Evolutionary conservation across 371 early-diverging fungal species (phyloP), one percentile per base, ranked within the genome.

Genomic region (Funneliformis caledonium): DNA sequence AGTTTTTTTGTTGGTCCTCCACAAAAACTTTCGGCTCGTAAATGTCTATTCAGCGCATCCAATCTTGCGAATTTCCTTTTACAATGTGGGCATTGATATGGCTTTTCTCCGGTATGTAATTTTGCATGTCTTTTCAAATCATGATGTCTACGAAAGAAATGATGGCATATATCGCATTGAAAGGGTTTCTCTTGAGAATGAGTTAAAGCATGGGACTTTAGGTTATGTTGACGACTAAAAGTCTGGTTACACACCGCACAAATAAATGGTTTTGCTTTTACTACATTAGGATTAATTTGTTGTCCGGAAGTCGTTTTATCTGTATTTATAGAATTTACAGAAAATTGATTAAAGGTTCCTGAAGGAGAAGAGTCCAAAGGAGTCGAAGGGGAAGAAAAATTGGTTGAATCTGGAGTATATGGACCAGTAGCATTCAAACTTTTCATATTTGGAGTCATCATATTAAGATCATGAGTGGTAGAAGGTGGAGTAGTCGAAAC

Each of bases 81-180:
- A 82, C 96, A 96, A 61, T 87, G 84, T 10, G 80, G 76, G 56
- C 94, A 93, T 31, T 83, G 83, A 82, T 87, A 91, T 19, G 92
- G 91, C 81, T 92, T 93, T 77, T 90, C 85, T 26, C 92, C 93
- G 67, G 85, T 86, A 75, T 93, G 93, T 26, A 92, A 87, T 76
- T 92, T 92, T 1, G 85, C 79, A 83, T 97, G 96, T 43, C 97
- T 87, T 82, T 95, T 96, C 59, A 96, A 88, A 85, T 97, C 94
- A 82, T 94, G 93, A 45, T 91, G 90, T 1, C 94, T 89, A 2
- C 92, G 89, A 85, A 95, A 94, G 4, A 89, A 86, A 68, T 87
- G 84, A 8, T 85, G 82, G 80, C 94, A 95, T 22, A 85, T 84
- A 31, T 86, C 75, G 76, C 94, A 94, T 77, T 88, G 90, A 87